These are phyloP conservation scores for Eimeria praecox DNA, from an alignment of 169 alveolate species.

Conservation along the genomic window DNA sequence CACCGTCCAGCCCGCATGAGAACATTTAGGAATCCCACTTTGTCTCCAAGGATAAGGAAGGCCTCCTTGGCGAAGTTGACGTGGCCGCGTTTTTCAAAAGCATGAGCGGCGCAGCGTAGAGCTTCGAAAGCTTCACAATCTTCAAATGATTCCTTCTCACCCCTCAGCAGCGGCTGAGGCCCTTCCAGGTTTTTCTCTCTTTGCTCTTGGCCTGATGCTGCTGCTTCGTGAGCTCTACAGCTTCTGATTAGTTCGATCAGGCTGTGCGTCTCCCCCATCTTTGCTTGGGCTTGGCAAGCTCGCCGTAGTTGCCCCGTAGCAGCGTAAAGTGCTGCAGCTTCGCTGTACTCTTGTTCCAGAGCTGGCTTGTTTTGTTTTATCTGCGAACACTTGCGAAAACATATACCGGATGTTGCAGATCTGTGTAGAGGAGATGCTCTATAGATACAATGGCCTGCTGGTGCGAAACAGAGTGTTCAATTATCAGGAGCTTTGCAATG, in stretches of 20 bases:
- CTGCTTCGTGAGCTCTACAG: not conserved
- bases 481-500: not conserved
- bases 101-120: constrained; percentile 24
- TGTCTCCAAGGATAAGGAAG: constrained; percentile 36
- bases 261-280: constrained; percentile 41
- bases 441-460: not conserved
- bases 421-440: not conserved
- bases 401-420: not conserved
- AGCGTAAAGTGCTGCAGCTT: constrained; percentile 49
- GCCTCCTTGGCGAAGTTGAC: constrained; percentile 69
- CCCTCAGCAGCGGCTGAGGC: not conserved
- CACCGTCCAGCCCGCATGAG: constrained; percentile 67
- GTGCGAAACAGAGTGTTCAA: not conserved
- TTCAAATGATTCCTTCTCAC: not conserved
- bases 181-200: not conserved
- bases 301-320: constrained; percentile 58
- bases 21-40: not conserved
- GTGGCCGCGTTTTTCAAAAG: constrained; percentile 16
- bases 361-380: not conserved
- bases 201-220: not conserved
- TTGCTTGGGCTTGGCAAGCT: constrained; percentile 19
- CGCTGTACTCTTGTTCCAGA: not conserved
- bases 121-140: constrained; percentile 9
- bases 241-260: constrained; percentile 30
- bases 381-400: not conserved